These are phyloP conservation scores for Pyrenopolyporus hunteri DNA, from an alignment of 495 filamentous ascomycete species.

Conservation along the genomic window DNA sequence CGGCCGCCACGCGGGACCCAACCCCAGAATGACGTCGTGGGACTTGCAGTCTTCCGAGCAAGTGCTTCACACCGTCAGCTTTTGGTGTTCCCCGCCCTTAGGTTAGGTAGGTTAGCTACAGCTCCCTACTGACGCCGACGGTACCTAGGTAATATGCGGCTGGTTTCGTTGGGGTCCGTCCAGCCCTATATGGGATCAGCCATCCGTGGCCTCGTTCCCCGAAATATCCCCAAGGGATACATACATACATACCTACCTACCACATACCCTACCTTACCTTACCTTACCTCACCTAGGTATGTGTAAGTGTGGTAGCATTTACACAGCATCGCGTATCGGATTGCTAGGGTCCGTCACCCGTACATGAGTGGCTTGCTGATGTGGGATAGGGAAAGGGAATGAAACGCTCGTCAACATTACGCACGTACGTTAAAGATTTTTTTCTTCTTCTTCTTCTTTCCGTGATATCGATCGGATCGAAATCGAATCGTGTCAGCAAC, in stretches of 20 bases:
- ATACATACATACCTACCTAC: background rate
- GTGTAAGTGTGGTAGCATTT: background rate
- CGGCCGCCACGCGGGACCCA: constrained; percentile 21
- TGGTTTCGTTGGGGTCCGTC: constrained; percentile 18
- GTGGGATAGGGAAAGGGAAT: background rate
- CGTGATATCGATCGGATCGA: background rate
- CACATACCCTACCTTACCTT: background rate
- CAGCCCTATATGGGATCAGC: constrained; percentile 35
- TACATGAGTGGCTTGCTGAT: too few species aligned
- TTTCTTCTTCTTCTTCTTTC: too few species aligned
- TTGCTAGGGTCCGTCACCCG: background rate
- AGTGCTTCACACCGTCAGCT: constrained; percentile 31
- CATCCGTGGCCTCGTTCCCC: constrained; percentile 24
- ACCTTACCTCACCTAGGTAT: background rate
- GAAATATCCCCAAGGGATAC: background rate
- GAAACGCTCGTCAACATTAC: background rate
- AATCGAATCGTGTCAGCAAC: too few species aligned
- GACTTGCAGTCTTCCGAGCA: constrained; percentile 20
- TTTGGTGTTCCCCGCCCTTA: constrained; percentile 5
- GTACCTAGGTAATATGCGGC: background rate
- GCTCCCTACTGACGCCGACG: too few species aligned
- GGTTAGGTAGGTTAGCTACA: too few species aligned
- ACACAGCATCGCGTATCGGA: background rate
- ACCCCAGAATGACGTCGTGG: constrained; percentile 34
- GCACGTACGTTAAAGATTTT: background rate